phyloP scores from a whole-genome alignment of 257 asterid species.

The Fraxinus excelsior region DNA sequence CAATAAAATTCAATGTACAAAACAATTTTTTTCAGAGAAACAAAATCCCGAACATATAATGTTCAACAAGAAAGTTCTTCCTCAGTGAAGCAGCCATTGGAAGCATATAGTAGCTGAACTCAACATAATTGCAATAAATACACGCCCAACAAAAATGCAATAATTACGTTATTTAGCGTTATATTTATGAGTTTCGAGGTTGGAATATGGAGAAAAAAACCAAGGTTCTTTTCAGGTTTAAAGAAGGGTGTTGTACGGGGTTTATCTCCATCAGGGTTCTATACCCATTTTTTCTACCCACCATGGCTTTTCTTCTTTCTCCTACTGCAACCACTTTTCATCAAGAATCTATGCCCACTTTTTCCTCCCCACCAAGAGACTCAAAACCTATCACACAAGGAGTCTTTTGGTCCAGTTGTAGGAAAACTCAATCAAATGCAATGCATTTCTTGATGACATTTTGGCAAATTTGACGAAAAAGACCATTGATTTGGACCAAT shows the following conservation, averaged over 20 bases:
- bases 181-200: background rate
- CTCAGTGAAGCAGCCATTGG: constrained; percentile 21
- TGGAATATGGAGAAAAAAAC: constrained; percentile 22
- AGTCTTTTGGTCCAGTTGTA: constrained; percentile 29
- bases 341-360: constrained; percentile 44
- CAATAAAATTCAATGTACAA: background rate
- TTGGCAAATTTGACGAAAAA: constrained; percentile 33
- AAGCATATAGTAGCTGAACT: constrained; percentile 29
- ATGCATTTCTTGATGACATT: constrained; percentile 34
- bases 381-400: constrained; percentile 24
- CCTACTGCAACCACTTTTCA: constrained; percentile 46
- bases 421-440: constrained; percentile 16
- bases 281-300: no score
- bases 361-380: constrained; percentile 28
- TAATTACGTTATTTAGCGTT: background rate
- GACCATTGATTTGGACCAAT: constrained; percentile 39
- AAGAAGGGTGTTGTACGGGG: constrained; percentile 21
- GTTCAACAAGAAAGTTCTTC: constrained; percentile 17
- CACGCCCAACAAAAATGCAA: background rate
- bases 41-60: constrained; percentile 13
- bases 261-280: constrained; percentile 17
- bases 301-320: constrained; percentile 68
- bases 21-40: background rate
- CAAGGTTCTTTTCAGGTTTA: constrained; percentile 24
- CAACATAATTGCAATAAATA: constrained; percentile 17